Evolutionary conservation across 192 early-diverging fungal species (phyloP).

Genomic region (Irineochytrium annulatum): DNA sequence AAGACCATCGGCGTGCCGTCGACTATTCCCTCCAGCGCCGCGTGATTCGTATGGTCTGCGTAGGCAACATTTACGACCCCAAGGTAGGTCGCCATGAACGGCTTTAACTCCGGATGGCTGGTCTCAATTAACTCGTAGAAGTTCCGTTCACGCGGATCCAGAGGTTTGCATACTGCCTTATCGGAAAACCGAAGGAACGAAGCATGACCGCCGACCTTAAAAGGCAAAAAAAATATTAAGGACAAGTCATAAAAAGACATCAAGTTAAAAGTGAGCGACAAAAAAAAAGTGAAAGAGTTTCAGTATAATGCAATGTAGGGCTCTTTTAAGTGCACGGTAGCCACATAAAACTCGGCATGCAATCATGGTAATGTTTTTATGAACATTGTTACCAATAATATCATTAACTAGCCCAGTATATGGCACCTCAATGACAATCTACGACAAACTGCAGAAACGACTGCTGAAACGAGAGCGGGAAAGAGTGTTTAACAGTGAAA

Average conservation of each 20-base stretch:
- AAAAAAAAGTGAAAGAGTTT: not conserved
- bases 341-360: not conserved
- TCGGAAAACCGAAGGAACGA: conserved; percentile 94
- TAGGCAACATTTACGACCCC: conserved; percentile 91
- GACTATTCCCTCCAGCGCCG: conserved; percentile 17
- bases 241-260: not conserved
- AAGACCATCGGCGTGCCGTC: conserved; percentile 71
- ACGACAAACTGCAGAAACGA: no score
- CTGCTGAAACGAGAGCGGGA: no score
- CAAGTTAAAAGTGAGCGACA: not conserved
- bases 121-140: conserved; percentile 89
- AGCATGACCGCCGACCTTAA: conserved; percentile 85
- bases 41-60: conserved; percentile 14
- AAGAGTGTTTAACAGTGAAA: no score
- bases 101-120: conserved; percentile 70
- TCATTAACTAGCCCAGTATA: no score
- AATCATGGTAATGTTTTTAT: no score
- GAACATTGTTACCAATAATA: no score
- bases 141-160: conserved; percentile 72
- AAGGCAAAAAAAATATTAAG: not conserved
- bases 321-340: not conserved
- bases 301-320: not conserved
- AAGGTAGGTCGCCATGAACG: conserved; percentile 88
- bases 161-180: conserved; percentile 94
- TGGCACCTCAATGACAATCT: no score